Base-by-base conservation (phyloP, 371 early-diverging fungal species). In the Funneliformis caledonium region DNA sequence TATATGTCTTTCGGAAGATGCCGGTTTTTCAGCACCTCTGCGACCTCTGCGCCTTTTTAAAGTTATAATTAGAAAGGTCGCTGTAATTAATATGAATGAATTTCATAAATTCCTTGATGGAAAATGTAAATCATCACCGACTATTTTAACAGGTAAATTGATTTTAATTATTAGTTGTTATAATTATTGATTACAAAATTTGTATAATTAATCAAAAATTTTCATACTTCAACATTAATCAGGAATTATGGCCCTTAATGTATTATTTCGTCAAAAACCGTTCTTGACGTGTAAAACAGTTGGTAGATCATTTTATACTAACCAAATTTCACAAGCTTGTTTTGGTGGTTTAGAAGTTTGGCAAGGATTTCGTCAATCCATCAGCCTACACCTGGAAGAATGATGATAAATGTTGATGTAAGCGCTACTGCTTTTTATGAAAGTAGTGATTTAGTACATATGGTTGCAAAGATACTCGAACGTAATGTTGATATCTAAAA, bases 341-440 rank as follows among this genome's bases (percentile, higher is more conserved):
- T 87, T 84, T 10, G 92, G 92, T n/a, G 93, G 93, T 7, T 85
- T 93, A 37, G 93, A 94, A 81, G 87, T 92, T 22, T 95, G 94
- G 94, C 89, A 88, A 42, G 96, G 96, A 4, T 94, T 91, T 83
- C 92, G 91, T 76, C 92, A 93, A 81, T 89, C 92, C 75, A 84
- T 92, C 33, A 86, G 4, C 91, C 94, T 2, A 85, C 91, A n/a
- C 50, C 78, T 11, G 88, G 87, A 37, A 81, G 83, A 59, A 86
- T 91, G 88, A 85, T 88, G 87, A 85, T 96, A 62, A 97, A 97
- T 84, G 76, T 96, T 76, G 96, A 97, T 85, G 92, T 95, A 0
- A 90, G 93, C 6, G 93, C 95, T 1, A 94, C 95, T 0, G 93
- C 94, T 5, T 96, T 95, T 84, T 94, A 92, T 78, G 90, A 94